A percentile compares a stretch with the other conserved stretches of the same genome.
phyloP scores from a whole-genome alignment of 352 stramenopile genomes.

The Phytophthora pistaciae region DNA sequence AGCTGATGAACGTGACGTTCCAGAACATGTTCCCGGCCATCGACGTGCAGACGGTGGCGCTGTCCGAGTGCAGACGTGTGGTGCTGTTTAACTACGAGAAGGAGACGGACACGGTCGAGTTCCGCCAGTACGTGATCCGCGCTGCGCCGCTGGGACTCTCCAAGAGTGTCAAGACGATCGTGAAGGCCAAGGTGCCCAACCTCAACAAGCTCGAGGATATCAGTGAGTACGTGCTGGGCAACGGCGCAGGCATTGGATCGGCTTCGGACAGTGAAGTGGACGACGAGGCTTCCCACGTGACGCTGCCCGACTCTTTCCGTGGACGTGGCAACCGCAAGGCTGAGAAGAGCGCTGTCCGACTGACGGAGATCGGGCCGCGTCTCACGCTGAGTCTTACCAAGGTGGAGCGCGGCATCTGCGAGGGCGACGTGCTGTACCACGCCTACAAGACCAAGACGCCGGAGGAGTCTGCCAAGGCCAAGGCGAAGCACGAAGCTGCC shows the following conservation, averaged over 20 bases:
- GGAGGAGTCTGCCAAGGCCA: constrained; percentile 81
- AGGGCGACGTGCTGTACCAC: constrained; percentile 98
- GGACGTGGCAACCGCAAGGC: constrained; percentile 93
- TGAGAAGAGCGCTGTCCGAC: constrained; percentile 94
- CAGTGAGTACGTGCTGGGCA: constrained; percentile 95
- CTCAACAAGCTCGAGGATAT: constrained; percentile 97
- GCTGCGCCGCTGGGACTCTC: constrained; percentile 95
- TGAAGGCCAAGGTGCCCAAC: constrained; percentile 95
- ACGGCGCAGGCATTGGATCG: constrained; percentile 74
- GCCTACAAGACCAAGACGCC: constrained; percentile 91
- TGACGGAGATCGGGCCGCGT: constrained; percentile 97
- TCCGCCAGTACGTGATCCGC: constrained; percentile 98
- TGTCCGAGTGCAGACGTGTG: constrained; percentile 96
- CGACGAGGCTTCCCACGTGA: constrained; percentile 93
- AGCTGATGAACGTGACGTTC: constrained; percentile 98
- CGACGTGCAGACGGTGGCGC: constrained; percentile 96
- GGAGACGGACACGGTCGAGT: constrained; percentile 93
- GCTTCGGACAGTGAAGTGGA: constrained; percentile 97
- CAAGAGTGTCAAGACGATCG: constrained; percentile 90
- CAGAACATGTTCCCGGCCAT: constrained; percentile 99
- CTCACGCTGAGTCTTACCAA: constrained; percentile 96
- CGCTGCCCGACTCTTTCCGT: constrained; percentile 93
- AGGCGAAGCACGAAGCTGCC: constrained; percentile 80
- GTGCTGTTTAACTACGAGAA: constrained; percentile 98
- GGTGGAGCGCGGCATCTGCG: constrained; percentile 96